Evolutionary conservation across 1,139 yeast species (phyloP), one percentile per base, ranked within the genome.

Genomic region (Magnusiomyces suaveolens): DNA sequence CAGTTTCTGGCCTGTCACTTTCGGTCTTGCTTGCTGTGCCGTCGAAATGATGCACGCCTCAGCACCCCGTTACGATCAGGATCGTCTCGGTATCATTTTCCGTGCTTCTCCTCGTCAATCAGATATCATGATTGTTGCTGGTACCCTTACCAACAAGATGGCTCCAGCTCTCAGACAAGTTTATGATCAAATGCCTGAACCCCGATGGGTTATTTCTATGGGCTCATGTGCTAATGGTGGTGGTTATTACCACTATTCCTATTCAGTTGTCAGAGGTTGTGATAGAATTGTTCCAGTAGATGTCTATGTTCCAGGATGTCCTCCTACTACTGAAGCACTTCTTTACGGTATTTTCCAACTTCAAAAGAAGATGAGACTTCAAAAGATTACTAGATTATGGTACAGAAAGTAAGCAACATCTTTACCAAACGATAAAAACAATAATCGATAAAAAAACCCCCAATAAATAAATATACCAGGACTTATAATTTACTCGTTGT

Each of bases 11-110:
- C 96, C 96, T 16, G 94, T 87, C 53, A 87, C 96, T 51, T 87
- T 87, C 71, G 96, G 95, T 46, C 76, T 87, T 66, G 95, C 95
- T 8, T 87, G 95, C 73, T 87, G 95, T 75, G 95, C 95, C 59
- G 95, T 87, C 50, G 96, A 87, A 73, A 87, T 87, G 96, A 87
- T 87, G 96, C 96, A 87, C 72, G 87, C 84, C 48, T 87, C 95
- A 32, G 83, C 95, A 57, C 95, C 96, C 60, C 78, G 96, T 70
- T 87, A 87, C 73, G 96, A 87, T 74, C 95, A 87, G 74, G 96
- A 87, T 75, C 82, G 96, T 70, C 77, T 87, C 69, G 96, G 96
- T 65, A 87, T 87, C 69, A 87, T 87, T 79, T 87, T 87, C 81
- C 83, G 96, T 76, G 95, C 95, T 43, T 84, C 95, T 48, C 96